Evolutionary conservation across 495 filamentous ascomycete genomes (phyloP).

Genomic region (Choiromyces venosus): DNA sequence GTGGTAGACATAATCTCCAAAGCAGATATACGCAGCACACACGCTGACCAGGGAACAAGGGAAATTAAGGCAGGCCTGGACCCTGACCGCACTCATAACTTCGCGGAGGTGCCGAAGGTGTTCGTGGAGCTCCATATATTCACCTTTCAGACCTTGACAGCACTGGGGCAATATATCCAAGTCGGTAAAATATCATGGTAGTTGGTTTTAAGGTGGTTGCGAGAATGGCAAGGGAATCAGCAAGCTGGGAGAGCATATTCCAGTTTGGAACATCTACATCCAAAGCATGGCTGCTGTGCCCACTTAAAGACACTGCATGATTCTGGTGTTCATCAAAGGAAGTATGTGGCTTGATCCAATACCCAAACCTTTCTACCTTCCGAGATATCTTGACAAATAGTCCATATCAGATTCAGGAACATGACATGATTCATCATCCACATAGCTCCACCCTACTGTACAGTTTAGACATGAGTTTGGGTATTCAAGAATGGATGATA

Average conservation of each 20-base stretch:
- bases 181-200: conserved; percentile 44
- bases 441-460: too few species aligned
- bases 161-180: conserved; percentile 41
- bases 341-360: conserved; percentile 28
- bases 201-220: conserved; percentile 45
- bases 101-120: conserved; percentile 32
- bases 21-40: conserved; percentile 11
- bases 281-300: conserved; percentile 44
- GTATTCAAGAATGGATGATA: too few species aligned
- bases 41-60: conserved; percentile 17
- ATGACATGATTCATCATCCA: too few species aligned
- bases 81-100: conserved; percentile 23
- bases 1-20: conserved; percentile 14
- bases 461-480: too few species aligned
- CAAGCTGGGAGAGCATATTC: conserved; percentile 48
- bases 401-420: too few species aligned
- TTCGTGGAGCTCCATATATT: conserved; percentile 38
- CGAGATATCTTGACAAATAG: too few species aligned
- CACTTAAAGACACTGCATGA: conserved; percentile 14
- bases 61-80: conserved; percentile 37
- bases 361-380: conserved; percentile 22
- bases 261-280: conserved; percentile 45
- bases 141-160: conserved; percentile 41
- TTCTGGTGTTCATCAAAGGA: not conserved
- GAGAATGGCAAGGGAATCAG: conserved; percentile 48